Base-by-base conservation (phyloP, 176 grass and related monocot genomes). In the Raddia distichophylla region DNA sequence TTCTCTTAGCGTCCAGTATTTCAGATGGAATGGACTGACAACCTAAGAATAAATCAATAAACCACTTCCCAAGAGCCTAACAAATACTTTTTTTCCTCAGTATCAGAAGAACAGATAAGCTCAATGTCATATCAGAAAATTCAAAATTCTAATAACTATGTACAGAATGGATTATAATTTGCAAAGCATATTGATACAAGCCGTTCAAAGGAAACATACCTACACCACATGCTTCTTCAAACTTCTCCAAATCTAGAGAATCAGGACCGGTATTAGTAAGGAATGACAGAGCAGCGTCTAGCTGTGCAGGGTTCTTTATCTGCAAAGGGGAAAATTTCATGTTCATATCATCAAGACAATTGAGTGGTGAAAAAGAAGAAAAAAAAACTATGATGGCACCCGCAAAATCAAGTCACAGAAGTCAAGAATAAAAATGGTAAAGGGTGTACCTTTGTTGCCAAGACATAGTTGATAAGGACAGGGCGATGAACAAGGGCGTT, bases 181-280 rank as follows among this genome's bases (percentile, higher is more conserved):
- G 56, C 46, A 46, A 84, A 77, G 49, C 57, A 74, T 42, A 55
- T 14, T 37, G 17, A 22, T 76, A 68, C 37, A 73, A 33, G 27
- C 27, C 27, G 27, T 77, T 19, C 22, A 35, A 77, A 1, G 33
- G 42, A 82, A 85, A 14, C 76, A 69, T 91, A 99, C 96, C 96
- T 83, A 95, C 84, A 72, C 96, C 96, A 81, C 91, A 99, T 43
- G 91, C 85, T 85, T 99, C 86, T 84, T 99, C 96, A 88, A 99
- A 95, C 52, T 89, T 89, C 19, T 64, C 77, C 15, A 83, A 44
- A 73, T 91, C 65, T 57, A 99, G 91, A 77, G 91, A 70, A 63
- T 99, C 96, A 16, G 82, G 87, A 15, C 96, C 96, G 17, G 80
- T 51, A 75, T 84, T 90, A 8, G 68, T 68, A 82, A 99, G 82